A percentile compares a stretch with the other conserved stretches of the same genome.
Conservation (phyloP, 2,329 filamentous ascomycete genomes). For the Cladophialophora immunda region DNA sequence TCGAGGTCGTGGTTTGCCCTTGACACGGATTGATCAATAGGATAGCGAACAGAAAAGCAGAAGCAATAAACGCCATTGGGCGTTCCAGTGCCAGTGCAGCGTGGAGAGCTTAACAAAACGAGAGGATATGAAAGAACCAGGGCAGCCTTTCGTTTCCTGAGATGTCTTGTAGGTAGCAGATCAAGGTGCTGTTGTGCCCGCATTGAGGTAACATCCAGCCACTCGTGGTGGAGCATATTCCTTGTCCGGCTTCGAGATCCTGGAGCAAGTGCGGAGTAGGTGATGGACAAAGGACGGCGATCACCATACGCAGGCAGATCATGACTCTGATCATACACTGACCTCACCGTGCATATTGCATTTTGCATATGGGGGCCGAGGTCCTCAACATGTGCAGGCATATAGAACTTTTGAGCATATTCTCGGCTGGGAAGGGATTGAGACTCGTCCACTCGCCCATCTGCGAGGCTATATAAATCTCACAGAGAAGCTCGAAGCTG, state of each 20-base stretch:
- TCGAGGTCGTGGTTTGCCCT: slow-evolving; percentile 24
- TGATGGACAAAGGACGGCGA: neutral
- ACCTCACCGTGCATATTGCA: slow-evolving; percentile 15
- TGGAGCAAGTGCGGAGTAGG: slow-evolving; percentile 2
- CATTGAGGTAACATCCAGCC: slow-evolving; percentile 14
- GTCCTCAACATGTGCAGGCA: no score
- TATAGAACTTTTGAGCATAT: neutral
- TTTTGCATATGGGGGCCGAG: neutral
- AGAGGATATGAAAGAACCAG: neutral
- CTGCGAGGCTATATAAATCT: slow-evolving; percentile 1
- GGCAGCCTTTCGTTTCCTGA: no score
- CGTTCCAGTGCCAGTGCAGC: neutral
- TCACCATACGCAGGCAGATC: neutral
- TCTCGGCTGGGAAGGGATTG: no score
- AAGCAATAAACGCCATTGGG: neutral
- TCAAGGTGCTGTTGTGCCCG: neutral
- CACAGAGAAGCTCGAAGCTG: slow-evolving; percentile 31
- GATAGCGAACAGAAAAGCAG: neutral
- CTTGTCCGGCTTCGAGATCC: neutral
- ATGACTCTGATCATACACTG: neutral
- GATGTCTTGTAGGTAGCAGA: no score
- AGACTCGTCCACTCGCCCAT: neutral
- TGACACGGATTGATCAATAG: neutral
- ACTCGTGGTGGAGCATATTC: slow-evolving; percentile 5
- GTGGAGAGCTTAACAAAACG: neutral